Base-by-base conservation (phyloP, 2,329 filamentous ascomycete genomes). In the Phialophora tarda region DNA sequence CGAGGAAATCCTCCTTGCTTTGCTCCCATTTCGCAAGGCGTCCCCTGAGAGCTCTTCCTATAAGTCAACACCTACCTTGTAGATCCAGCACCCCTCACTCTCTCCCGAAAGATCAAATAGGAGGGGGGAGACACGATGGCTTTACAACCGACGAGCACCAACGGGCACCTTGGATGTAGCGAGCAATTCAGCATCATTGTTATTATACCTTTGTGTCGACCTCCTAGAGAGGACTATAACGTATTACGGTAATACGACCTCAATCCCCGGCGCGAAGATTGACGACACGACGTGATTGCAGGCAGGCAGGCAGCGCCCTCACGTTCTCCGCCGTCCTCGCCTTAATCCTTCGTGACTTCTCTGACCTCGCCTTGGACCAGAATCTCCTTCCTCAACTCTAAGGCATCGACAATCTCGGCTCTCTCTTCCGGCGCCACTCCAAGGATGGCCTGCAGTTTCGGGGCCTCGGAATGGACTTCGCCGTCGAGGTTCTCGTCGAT, bases 401-500 rank as follows among this genome's bases (percentile, higher is more conserved):
- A 32, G 12, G 65, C 65, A 24, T 59, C 58, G 14, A 67, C 61
- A 24, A 67, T 59, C 26, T 44, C 65, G n/a, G 44, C 65, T 23
- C 72, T 72, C 69, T 23, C 78, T 21, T 59, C 47, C n/a, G 63
- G 58, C n/a, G 58, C 53, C 11, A 64, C 66, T 10, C 62, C 63
- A 44, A 65, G 38, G 24, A 68, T 59, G 17, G 59, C 61, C 59
- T 59, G 12, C 47, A 63, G 54, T 38, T 26, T 59, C 5, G 62
- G 64, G 14, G 62, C 66, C 24, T 55, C 64, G 38, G 58, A 67
- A 26, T 70, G 66, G 7, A 51, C 55, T 41, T 63, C 55, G 24
- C 63, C 67, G 44, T 74, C 69, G 41, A 74, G 71, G 54, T 71
- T 68, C 67, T 72, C 67, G 50, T 74, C 72, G 26, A 74, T 67